phyloP scores from a whole-genome alignment of 352 stramenopile species.

The Pythium rishiriense region DNA sequence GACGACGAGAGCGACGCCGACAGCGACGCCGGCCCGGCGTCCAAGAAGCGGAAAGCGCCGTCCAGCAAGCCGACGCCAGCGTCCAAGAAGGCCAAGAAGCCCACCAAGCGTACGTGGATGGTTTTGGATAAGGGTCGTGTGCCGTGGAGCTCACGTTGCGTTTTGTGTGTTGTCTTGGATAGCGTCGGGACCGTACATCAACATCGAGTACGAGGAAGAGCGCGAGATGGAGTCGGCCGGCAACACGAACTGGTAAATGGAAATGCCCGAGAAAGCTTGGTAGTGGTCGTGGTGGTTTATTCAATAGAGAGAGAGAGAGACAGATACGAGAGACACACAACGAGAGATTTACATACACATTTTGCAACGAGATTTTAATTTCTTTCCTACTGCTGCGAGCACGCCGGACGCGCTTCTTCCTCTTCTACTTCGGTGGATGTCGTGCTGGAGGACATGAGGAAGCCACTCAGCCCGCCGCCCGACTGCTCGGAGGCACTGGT shows the following conservation, averaged over 20 bases:
- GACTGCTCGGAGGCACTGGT: neutral
- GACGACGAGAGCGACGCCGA: constrained; percentile 39
- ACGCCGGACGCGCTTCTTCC: constrained; percentile 38
- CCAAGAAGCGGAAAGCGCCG: constrained; percentile 73
- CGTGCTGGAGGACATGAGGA: constrained; percentile 42
- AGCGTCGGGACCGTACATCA: constrained; percentile 69
- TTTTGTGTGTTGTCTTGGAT: constrained; percentile 11
- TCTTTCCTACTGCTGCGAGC: constrained; percentile 47
- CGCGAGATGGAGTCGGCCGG: constrained; percentile 51
- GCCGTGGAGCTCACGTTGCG: constrained; percentile 5
- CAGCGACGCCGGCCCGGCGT: constrained; percentile 46
- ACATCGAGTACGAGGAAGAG: constrained; percentile 89
- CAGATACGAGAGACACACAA: neutral
- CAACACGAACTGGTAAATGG: constrained; percentile 53
- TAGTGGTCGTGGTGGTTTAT: constrained; percentile 12
- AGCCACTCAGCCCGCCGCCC: constrained; percentile 24
- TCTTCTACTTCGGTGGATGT: constrained; percentile 33
- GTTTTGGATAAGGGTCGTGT: neutral
- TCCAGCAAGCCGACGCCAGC: constrained; percentile 24
- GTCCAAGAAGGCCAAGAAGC: constrained; percentile 58
- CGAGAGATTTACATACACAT: constrained; percentile 12
- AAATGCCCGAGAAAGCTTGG: neutral
- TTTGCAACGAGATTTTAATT: neutral
- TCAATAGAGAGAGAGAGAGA: constrained; percentile 17
- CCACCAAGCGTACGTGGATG: constrained; percentile 59